Percentiles rank a stretch among this genome's conserved stretches.
Conservation (phyloP, 1,139 yeast genomes). For the Sugiyamaella xylanicola region DNA sequence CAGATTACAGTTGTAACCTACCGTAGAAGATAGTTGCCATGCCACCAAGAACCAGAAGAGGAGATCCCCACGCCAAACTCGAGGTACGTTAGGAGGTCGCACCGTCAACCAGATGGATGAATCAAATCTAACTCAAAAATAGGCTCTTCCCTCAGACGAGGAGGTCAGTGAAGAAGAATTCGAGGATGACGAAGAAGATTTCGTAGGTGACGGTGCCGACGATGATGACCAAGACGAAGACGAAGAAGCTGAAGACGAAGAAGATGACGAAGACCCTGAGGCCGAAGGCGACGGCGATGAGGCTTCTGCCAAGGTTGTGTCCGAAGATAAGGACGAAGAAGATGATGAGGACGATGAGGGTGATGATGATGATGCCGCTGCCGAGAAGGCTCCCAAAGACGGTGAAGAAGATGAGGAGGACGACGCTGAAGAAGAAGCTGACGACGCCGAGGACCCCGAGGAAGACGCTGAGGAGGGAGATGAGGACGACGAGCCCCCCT, state of each 20-base stretch:
- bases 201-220: slow-evolving; percentile 24
- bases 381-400: slow-evolving; percentile 23
- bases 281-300: slow-evolving; percentile 22
- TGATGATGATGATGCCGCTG: slow-evolving; percentile 13
- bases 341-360: slow-evolving; percentile 14
- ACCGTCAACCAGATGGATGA: too few relatives aligned
- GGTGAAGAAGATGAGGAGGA: slow-evolving; percentile 13
- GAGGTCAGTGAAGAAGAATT: slow-evolving; percentile 23
- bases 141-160: slow-evolving; percentile 30
- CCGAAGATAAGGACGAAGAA: slow-evolving; percentile 12
- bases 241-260: slow-evolving; percentile 24
- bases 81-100: too few relatives aligned
- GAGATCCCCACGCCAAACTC: slow-evolving; percentile 29
- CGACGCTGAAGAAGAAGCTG: slow-evolving; percentile 15
- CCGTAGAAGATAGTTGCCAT: slow-evolving; percentile 15
- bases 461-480: slow-evolving; percentile 15
- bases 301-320: slow-evolving; percentile 8
- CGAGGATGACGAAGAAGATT: slow-evolving; percentile 22
- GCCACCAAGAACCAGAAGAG: slow-evolving; percentile 27
- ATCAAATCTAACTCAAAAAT: slow-evolving; percentile 8
- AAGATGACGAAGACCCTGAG: slow-evolving; percentile 21
- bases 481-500: slow-evolving; percentile 21
- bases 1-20: slow-evolving; percentile 5
- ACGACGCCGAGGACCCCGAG: slow-evolving; percentile 13
- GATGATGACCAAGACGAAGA: slow-evolving; percentile 25